A percentile compares a stretch with the other conserved stretches of the same genome.
These are phyloP conservation scores for Blakeslea trispora DNA, from an alignment of 371 early-diverging fungal species.

Conservation along the genomic window DNA sequence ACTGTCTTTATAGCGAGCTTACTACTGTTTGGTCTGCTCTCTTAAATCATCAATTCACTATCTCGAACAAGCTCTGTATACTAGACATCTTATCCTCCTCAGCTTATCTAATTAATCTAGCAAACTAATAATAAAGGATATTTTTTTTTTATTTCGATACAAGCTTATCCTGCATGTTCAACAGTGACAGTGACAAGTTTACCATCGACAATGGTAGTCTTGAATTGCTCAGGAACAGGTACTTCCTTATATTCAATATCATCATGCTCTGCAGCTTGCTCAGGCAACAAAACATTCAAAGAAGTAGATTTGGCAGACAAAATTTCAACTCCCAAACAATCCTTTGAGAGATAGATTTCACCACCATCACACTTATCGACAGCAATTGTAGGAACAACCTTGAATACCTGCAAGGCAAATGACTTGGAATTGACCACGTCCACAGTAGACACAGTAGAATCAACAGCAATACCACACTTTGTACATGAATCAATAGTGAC, in stretches of 20 bases:
- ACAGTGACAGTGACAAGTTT: slow-evolving; percentile 81
- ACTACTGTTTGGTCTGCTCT: slow-evolving; percentile 46
- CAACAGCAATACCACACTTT: slow-evolving; percentile 86
- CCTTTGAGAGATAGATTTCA: slow-evolving; percentile 82
- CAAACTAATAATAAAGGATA: slow-evolving; percentile 13
- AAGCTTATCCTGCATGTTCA: slow-evolving; percentile 71
- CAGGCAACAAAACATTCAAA: slow-evolving; percentile 79
- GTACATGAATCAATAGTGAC: slow-evolving; percentile 87
- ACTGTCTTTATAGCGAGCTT: slow-evolving; percentile 31
- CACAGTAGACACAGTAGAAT: slow-evolving; percentile 82
- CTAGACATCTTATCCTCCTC: slow-evolving; percentile 41
- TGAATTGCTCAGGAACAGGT: slow-evolving; percentile 92
- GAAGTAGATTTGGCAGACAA: slow-evolving; percentile 89
- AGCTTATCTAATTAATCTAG: slow-evolving; percentile 41
- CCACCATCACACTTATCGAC: slow-evolving; percentile 94
- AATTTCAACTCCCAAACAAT: slow-evolving; percentile 78
- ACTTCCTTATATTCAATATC: slow-evolving; percentile 83
- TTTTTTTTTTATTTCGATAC: slow-evolving; percentile 2
- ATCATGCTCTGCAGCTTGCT: slow-evolving; percentile 58
- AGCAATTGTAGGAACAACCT: slow-evolving; percentile 80
- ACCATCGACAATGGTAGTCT: slow-evolving; percentile 81
- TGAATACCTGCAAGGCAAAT: slow-evolving; percentile 86
- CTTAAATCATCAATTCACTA: slow-evolving; percentile 31
- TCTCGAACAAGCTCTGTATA: slow-evolving; percentile 32
- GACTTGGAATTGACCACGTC: slow-evolving; percentile 92